Conservation (phyloP, 108 stramenopile species). For the Skeletonema potamos region DNA sequence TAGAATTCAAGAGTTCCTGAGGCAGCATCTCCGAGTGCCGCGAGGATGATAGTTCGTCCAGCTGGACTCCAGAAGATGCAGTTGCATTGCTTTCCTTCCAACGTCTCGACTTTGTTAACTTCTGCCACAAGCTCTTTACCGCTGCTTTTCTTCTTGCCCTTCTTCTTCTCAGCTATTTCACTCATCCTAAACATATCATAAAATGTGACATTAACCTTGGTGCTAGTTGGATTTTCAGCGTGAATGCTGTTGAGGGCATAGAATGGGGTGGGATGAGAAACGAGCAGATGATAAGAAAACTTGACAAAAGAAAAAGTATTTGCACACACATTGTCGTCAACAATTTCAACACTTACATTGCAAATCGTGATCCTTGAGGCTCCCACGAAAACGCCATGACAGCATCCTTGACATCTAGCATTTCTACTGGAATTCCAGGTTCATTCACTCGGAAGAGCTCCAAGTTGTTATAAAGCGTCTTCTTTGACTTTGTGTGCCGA, state of each 20-base stretch:
- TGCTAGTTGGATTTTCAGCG: slow-evolving; percentile 86
- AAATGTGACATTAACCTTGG: slow-evolving; percentile 90
- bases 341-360: slow-evolving; percentile 44
- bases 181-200: slow-evolving; percentile 83
- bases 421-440: slow-evolving; percentile 91
- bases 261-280: background rate
- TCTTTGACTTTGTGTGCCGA: slow-evolving; percentile 93
- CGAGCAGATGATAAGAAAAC: background rate
- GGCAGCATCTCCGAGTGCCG: slow-evolving; percentile 87
- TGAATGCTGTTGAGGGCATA: slow-evolving; percentile 54
- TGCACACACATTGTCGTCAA: background rate
- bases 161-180: slow-evolving; percentile 62
- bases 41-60: slow-evolving; percentile 87
- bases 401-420: slow-evolving; percentile 91
- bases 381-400: slow-evolving; percentile 96
- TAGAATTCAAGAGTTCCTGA: slow-evolving; percentile 92
- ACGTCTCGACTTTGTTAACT: slow-evolving; percentile 77
- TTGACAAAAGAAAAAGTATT: background rate
- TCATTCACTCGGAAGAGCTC: slow-evolving; percentile 92
- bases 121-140: slow-evolving; percentile 60
- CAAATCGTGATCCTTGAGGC: slow-evolving; percentile 91
- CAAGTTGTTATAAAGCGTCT: slow-evolving; percentile 94
- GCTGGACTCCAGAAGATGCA: slow-evolving; percentile 94
- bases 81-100: slow-evolving; percentile 90
- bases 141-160: slow-evolving; percentile 45